Base-by-base conservation (phyloP, 805 yeast species). In the Yamadazyma endophytica region DNA sequence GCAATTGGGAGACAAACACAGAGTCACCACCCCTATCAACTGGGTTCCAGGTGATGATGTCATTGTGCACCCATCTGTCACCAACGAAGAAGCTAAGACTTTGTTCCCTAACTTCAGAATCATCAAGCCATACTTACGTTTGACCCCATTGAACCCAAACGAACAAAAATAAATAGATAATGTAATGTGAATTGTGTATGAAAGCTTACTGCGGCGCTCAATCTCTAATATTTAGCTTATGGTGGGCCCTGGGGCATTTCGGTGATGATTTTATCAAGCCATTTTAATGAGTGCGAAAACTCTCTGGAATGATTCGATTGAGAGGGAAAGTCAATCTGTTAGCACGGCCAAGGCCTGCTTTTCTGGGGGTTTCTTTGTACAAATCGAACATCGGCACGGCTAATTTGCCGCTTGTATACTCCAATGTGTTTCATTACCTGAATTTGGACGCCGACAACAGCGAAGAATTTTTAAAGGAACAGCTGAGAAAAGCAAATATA, bases 31-130 rank as follows among this genome's bases (percentile, higher is more conserved):
- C 26, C 96, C 96, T 39, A 83, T 85, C 55, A 78, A 89, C 75
- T 88, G 97, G 97, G 72, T 70, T 36, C 79, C 73, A 33, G 96
- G 96, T 46, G 76, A 85, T 50, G 96, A 88, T 56, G 96, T 89
- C 36, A 88, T 88, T 57, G 83, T 89, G 42, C 96, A 94, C 54
- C 94, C 95, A 44, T 62, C 81, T 28, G 84, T 89, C 35, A 71
- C 82, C 36, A 82, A 85, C 57, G 61, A 55, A 47, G 70, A 64
- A 48, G 72, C 70, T 32, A 73, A 77, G 35, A 75, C 75, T 50
- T 84, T 85, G 66, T 88, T 84, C 64, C 95, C 95, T 45, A 78
- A 80, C 43, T 86, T 87, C 71, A 77, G 75, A 56, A 82, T 78
- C 56, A 79, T 88, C 61, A 88, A 85, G 74, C 95, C 96, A 42